Evolutionary conservation across 805 yeast species (phyloP).

Genomic region (Kodamaea laetipori): DNA sequence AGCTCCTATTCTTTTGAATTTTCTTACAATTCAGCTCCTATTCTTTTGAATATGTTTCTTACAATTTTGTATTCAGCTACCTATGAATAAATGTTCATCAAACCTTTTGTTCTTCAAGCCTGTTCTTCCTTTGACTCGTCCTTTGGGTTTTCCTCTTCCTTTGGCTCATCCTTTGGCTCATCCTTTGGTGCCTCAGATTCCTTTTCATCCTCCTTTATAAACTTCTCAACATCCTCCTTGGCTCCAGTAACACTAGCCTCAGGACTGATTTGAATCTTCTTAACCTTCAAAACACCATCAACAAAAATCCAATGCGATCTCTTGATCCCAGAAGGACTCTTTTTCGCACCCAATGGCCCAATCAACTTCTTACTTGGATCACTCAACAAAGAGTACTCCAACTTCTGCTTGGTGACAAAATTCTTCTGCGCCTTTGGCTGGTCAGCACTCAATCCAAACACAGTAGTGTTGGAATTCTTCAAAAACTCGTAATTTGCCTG

Average conservation of each 20-base stretch:
- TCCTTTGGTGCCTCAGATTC: conserved; percentile 1
- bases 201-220: conserved; percentile 27
- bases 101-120: no score
- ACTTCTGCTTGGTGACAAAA: conserved; percentile 70
- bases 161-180: conserved; percentile 2
- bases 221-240: conserved; percentile 52
- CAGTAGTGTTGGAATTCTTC: conserved; percentile 51
- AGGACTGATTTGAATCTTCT: conserved; percentile 54
- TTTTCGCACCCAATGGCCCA: conserved; percentile 79
- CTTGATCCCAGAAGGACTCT: conserved; percentile 70
- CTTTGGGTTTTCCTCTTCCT: no score
- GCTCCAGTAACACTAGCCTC: conserved; percentile 59
- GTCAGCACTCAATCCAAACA: conserved; percentile 85
- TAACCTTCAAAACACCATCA: conserved; percentile 66
- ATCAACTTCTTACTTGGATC: conserved; percentile 76
- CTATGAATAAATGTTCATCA: no score
- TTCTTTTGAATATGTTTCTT: background rate
- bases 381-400: conserved; percentile 72
- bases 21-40: no score
- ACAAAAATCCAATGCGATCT: conserved; percentile 93
- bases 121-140: conserved; percentile 8
- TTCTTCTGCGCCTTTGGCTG: conserved; percentile 73
- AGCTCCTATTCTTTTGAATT: no score
- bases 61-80: conserved; percentile 7
- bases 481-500: conserved; percentile 63